Evolutionary conservation across 164 flowering plant species (phyloP), one percentile per base, ranked within the genome.

Genomic region (Umbellularia californica): DNA sequence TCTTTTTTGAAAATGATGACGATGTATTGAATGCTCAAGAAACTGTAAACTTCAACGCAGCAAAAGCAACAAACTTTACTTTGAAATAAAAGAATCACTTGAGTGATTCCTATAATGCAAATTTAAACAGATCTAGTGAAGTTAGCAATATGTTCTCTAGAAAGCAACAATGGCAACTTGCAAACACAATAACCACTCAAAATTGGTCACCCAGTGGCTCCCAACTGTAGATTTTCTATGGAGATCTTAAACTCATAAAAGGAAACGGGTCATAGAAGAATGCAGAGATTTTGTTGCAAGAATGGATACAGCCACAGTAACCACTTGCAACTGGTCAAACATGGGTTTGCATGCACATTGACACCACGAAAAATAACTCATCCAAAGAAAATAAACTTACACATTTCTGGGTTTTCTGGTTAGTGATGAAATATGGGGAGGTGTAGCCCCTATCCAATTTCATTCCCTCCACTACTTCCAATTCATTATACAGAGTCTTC

Each of bases 401-500:
- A 83, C 98, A 95, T 93, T 95, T 95, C 81, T 95, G 99, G 80
- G 73, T 93, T 76, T 95, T 95, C 77, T 79, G 87, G 79, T 93
- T 90, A 47, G 98, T 95, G 67, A 95, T 88, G 86, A 95, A 95
- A 79, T 95, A 93, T 11, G 99, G 99, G 33, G 99, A 95, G 22
- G 93, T 95, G 75, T 93, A 95, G 15, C 99, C 99, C 81, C 98
- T 90, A 75, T 95, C 99, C 63, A 95, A 81, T 84, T 95, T 95
- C 99, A 95, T 95, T 51, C 99, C 99, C 82, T 95, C 99, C 72
- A 95, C 99, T 83, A 95, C 99, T 83, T 95, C 98, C 77, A 95
- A 78, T 77, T 95, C 99, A 80, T 95, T 95, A 66, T 83, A 82
- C 70, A 95, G 74, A 67, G 97, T 95, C 76, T 95, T 95, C 17